Evolutionary conservation across 257 asterid genomes (phyloP).

Genomic region (Fraxinus excelsior): DNA sequence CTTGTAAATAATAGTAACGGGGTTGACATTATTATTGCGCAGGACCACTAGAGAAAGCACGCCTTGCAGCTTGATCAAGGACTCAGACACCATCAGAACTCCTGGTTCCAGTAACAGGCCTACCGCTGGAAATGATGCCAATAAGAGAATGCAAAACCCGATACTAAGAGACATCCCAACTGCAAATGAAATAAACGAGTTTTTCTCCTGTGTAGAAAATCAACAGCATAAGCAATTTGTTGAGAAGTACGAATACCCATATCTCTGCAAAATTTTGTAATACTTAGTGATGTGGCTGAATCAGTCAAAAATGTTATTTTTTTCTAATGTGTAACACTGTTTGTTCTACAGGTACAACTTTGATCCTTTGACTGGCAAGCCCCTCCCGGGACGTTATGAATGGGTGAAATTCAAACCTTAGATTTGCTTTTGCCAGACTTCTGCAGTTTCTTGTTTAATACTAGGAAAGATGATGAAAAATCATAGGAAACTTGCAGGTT

Average conservation of each 20-base stretch:
- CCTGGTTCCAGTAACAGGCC: constrained; percentile 37
- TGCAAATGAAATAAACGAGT: constrained; percentile 26
- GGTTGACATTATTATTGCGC: background rate
- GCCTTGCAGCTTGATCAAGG: constrained; percentile 35
- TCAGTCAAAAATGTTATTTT: background rate
- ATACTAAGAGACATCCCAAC: constrained; percentile 23
- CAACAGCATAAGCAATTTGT: constrained; percentile 28
- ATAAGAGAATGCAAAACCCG: constrained; percentile 16
- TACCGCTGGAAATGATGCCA: constrained; percentile 5
- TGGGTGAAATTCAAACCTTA: constrained; percentile 36
- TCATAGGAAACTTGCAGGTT: constrained; percentile 15
- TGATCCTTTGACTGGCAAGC: constrained; percentile 36
- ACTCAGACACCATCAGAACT: constrained; percentile 24
- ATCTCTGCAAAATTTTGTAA: background rate
- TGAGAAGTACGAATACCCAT: constrained; percentile 27
- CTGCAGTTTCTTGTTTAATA: constrained; percentile 24
- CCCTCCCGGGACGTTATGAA: constrained; percentile 37
- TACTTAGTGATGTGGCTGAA: background rate
- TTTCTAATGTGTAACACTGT: background rate
- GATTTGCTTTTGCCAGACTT: constrained; percentile 5
- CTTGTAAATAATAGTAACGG: background rate
- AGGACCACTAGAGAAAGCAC: constrained; percentile 43
- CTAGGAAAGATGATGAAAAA: constrained; percentile 23
- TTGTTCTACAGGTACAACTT: constrained; percentile 42
- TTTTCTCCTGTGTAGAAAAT: constrained; percentile 25